Conservation (phyloP, 2,329 filamentous ascomycete species). For the Pseudogymnoascus sp. region DNA sequence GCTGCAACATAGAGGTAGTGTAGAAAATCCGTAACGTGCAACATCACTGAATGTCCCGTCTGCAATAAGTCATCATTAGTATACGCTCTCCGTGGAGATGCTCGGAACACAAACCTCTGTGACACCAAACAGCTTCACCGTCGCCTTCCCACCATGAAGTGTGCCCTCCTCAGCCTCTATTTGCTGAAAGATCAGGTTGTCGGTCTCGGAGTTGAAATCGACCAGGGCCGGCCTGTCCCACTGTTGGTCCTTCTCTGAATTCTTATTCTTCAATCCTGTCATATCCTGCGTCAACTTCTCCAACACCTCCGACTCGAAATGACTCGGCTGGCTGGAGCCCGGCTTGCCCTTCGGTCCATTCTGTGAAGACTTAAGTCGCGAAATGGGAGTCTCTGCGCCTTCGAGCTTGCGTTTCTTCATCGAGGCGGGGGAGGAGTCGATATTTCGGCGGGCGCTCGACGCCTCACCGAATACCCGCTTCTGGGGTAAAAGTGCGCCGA, state of each 20-base stretch:
- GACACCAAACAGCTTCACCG: constrained; percentile 90
- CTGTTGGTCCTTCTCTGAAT: constrained; percentile 86
- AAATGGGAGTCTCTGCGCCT: constrained; percentile 46
- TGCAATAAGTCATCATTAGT: constrained; percentile 27
- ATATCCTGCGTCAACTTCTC: constrained; percentile 97
- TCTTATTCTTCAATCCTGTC: constrained; percentile 74
- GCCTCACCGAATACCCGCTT: constrained; percentile 68
- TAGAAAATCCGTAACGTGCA: constrained; percentile 92
- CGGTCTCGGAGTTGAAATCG: constrained; percentile 55
- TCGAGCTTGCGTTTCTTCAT: constrained; percentile 81
- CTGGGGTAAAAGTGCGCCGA: constrained; percentile 49
- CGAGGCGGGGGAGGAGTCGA: constrained; percentile 46
- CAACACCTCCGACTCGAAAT: constrained; percentile 88
- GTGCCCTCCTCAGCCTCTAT: constrained; percentile 93
- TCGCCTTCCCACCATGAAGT: constrained; percentile 64
- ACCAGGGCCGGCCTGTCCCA: constrained; percentile 67
- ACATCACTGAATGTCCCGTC: constrained; percentile 79
- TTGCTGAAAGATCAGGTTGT: constrained; percentile 83
- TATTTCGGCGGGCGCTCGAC: constrained; percentile 58
- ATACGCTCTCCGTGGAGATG: neutral
- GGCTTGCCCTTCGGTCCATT: constrained; percentile 55
- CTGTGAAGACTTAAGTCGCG: constrained; percentile 57
- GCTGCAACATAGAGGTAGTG: constrained; percentile 95
- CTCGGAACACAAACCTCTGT: constrained; percentile 54
- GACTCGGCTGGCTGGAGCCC: constrained; percentile 70